A percentile compares a stretch with the other conserved stretches of the same genome.
phyloP scores from a whole-genome alignment of 192 early-diverging fungal species.

The Coemansia sp. region DNA sequence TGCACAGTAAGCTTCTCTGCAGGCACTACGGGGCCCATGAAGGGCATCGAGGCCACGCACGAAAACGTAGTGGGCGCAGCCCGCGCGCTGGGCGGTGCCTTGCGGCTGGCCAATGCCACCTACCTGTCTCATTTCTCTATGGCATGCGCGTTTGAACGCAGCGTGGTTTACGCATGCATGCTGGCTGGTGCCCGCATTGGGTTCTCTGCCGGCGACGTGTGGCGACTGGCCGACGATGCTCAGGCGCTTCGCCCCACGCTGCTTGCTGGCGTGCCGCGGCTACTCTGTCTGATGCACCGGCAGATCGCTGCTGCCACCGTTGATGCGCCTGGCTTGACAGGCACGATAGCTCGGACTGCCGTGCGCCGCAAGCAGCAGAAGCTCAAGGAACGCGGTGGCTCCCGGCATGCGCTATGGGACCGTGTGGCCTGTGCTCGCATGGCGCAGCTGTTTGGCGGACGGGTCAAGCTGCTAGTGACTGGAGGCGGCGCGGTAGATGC shows the following conservation, averaged over 20 bases:
- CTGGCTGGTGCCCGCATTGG: constrained; percentile 68
- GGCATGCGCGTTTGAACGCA: constrained; percentile 81
- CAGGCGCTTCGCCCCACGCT: constrained; percentile 77
- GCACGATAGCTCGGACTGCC: constrained; percentile 60
- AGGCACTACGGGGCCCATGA: constrained; percentile 76
- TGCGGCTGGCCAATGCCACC: constrained; percentile 17
- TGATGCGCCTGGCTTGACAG: constrained; percentile 58
- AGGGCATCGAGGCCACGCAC: constrained; percentile 70
- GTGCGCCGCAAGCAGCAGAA: constrained; percentile 59
- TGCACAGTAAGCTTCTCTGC: constrained; percentile 76
- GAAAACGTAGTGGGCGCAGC: constrained; percentile 57
- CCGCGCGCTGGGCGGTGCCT: constrained; percentile 12
- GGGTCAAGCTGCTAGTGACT: constrained; percentile 53
- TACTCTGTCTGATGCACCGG: constrained; percentile 88
- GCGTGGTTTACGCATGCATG: constrained; percentile 56
- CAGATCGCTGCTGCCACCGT: constrained; percentile 57
- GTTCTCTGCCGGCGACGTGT: constrained; percentile 61
- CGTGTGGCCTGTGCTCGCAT: constrained; percentile 77
- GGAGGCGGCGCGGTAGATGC: constrained; percentile 64
- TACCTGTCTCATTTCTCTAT: constrained; percentile 80
- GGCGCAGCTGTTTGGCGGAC: constrained; percentile 71
- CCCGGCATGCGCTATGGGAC: constrained; percentile 79
- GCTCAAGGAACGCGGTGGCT: constrained; percentile 42
- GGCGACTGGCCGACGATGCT: constrained; percentile 77
- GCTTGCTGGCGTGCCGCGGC: constrained; percentile 83